A percentile compares a stretch with the other conserved stretches of the same genome.
These are phyloP conservation scores for Wickerhamomyces canadensis DNA, from an alignment of 805 yeast species.

Conservation along the genomic window DNA sequence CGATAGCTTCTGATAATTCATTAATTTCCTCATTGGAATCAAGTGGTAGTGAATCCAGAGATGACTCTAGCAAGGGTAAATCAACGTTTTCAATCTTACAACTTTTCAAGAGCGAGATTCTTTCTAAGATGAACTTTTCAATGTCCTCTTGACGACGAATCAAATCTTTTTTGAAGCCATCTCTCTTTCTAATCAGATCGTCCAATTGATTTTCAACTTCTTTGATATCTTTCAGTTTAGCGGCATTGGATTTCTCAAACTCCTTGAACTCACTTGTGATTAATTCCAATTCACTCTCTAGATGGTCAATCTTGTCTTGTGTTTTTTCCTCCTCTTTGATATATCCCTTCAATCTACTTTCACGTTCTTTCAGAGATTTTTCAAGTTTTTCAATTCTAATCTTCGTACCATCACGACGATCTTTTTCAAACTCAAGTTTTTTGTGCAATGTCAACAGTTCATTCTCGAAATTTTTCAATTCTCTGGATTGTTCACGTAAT, in stretches of 20 bases:
- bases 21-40: constrained; percentile 40
- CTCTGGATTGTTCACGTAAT: constrained; percentile 50
- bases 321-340: constrained; percentile 28
- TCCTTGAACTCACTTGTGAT: constrained; percentile 30
- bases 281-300: constrained; percentile 37
- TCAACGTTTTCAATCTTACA: constrained; percentile 70
- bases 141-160: constrained; percentile 44
- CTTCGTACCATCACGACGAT: constrained; percentile 47
- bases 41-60: constrained; percentile 55
- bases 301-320: constrained; percentile 28
- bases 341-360: constrained; percentile 27
- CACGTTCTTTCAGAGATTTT: constrained; percentile 32
- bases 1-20: constrained; percentile 40
- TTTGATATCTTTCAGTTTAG: constrained; percentile 30
- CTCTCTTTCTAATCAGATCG: constrained; percentile 28
- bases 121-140: constrained; percentile 49
- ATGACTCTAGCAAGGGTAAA: constrained; percentile 58
- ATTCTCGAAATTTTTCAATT: constrained; percentile 53
- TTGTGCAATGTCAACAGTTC: constrained; percentile 57
- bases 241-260: constrained; percentile 26
- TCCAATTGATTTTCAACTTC: constrained; percentile 43
- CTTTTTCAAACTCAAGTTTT: constrained; percentile 59
- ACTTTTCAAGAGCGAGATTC: constrained; percentile 54
- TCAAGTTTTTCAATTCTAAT: constrained; percentile 40
- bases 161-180: constrained; percentile 28